A percentile compares a stretch with the other conserved stretches of the same genome.
phyloP scores from a whole-genome alignment of 768 basidiomycete species.

The Psilocybe cubensis region DNA sequence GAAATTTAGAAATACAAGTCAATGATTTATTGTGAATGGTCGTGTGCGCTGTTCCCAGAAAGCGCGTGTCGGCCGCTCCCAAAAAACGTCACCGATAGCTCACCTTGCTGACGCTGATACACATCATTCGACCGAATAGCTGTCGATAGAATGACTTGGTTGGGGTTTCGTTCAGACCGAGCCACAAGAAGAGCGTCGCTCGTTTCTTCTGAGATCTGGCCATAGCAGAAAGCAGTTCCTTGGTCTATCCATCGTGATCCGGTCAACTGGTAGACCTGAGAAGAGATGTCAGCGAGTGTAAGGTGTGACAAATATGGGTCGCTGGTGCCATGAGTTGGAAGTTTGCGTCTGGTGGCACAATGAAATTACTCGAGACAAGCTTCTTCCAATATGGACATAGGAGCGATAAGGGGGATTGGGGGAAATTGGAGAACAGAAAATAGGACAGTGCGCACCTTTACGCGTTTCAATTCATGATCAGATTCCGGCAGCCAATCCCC shows the following conservation, averaged over 20 bases:
- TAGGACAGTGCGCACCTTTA: conserved; percentile 59
- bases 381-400: conserved; percentile 4
- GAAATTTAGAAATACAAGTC: conserved; percentile 3
- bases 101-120: conserved; percentile 87
- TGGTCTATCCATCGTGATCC: conserved; percentile 93
- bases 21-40: conserved; percentile 15
- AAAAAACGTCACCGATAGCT: conserved; percentile 24
- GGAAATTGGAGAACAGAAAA: neutral
- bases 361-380: conserved; percentile 5
- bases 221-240: conserved; percentile 96
- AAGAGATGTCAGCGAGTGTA: conserved; percentile 21
- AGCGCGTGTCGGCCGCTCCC: neutral
- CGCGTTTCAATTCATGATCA: conserved; percentile 82
- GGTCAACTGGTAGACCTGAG: conserved; percentile 91
- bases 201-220: conserved; percentile 77
- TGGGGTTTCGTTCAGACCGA: conserved; percentile 75
- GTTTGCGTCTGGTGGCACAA: conserved; percentile 5
- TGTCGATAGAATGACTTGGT: conserved; percentile 77
- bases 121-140: conserved; percentile 83
- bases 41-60: conserved; percentile 20
- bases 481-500: conserved; percentile 66
- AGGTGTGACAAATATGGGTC: conserved; percentile 17
- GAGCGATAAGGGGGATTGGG: neutral
- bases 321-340: neutral
- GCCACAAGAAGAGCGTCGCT: conserved; percentile 84